phyloP scores from a whole-genome alignment of 2,329 filamentous ascomycete genomes.

The Cordyceps cateniannulata region DNA sequence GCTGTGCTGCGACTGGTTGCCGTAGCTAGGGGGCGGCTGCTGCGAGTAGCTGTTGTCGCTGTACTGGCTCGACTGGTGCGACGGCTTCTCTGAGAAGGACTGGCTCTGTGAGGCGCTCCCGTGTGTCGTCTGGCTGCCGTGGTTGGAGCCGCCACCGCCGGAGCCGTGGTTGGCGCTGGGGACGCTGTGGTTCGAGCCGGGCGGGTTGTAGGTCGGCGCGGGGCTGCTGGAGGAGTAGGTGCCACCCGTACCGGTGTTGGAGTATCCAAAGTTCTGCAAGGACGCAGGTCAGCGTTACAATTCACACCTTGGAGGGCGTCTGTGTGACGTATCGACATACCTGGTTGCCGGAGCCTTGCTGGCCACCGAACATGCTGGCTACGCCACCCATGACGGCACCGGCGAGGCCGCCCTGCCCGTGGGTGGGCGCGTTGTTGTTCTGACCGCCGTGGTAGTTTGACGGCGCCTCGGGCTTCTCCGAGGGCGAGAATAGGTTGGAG shows the following conservation, averaged over 20 bases:
- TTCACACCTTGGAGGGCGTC: neutral
- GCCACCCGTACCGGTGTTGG: slow-evolving; percentile 45
- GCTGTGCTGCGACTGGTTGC: slow-evolving; percentile 13
- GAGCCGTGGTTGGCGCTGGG: slow-evolving; percentile 15
- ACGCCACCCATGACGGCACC: slow-evolving; percentile 50
- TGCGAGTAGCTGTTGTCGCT: slow-evolving; percentile 18
- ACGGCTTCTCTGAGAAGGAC: slow-evolving; percentile 16
- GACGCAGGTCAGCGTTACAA: slow-evolving; percentile 15
- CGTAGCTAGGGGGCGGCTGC: slow-evolving; percentile 19
- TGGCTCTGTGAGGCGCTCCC: slow-evolving; percentile 17
- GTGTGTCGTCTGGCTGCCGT: slow-evolving; percentile 9
- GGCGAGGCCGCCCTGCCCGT: slow-evolving; percentile 42
- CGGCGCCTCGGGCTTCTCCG: slow-evolving; percentile 38
- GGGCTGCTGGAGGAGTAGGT: slow-evolving; percentile 57
- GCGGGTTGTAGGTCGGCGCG: slow-evolving; percentile 44
- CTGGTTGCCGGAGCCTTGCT: slow-evolving; percentile 28
- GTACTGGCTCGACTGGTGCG: slow-evolving; percentile 13
- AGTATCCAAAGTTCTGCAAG: slow-evolving; percentile 59
- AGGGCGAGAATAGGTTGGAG: slow-evolving; percentile 47
- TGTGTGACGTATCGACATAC: slow-evolving; percentile 22
- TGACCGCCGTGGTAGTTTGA: slow-evolving; percentile 46
- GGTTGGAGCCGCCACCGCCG: slow-evolving; percentile 11
- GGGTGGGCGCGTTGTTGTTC: slow-evolving; percentile 27
- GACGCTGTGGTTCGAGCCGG: slow-evolving; percentile 21
- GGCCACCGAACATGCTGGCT: slow-evolving; percentile 46